Percentiles rank a stretch among this genome's conserved stretches.
Conservation (phyloP, 2,329 filamentous ascomycete genomes). For the Xylariales sp. region DNA sequence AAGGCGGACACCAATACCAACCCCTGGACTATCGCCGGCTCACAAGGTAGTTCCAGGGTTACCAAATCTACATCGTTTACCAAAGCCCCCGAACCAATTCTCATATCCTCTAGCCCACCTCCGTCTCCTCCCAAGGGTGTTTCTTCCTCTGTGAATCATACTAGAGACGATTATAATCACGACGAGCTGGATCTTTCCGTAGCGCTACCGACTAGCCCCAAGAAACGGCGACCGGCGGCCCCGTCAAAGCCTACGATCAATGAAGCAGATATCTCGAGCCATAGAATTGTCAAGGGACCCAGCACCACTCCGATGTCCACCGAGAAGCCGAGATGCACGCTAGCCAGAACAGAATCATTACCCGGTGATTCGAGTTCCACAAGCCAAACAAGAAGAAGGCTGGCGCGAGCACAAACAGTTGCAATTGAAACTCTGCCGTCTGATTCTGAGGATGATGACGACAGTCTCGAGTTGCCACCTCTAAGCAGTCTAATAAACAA, state of each 20-base stretch:
- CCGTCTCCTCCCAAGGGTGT: slow-evolving; percentile 48
- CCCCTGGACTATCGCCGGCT: slow-evolving; percentile 57
- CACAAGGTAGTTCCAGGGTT: slow-evolving; percentile 57
- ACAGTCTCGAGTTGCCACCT: slow-evolving; percentile 43
- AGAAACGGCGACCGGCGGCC: slow-evolving; percentile 37
- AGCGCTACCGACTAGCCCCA: slow-evolving; percentile 30
- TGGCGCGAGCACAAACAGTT: slow-evolving; percentile 43
- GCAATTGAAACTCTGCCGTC: slow-evolving; percentile 33
- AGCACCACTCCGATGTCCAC: slow-evolving; percentile 38
- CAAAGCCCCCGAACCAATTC: slow-evolving; percentile 53
- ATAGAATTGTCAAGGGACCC: slow-evolving; percentile 15
- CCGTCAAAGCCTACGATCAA: slow-evolving; percentile 27
- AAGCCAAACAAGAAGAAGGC: slow-evolving; percentile 24
- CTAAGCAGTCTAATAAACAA: slow-evolving; percentile 38
- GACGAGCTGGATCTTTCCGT: slow-evolving; percentile 10
- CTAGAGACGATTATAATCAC: neutral
- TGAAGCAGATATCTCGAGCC: slow-evolving; percentile 9
- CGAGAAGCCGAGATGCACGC: slow-evolving; percentile 42
- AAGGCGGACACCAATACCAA: slow-evolving; percentile 47
- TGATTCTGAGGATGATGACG: slow-evolving; percentile 41
- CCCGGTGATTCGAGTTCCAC: slow-evolving; percentile 35
- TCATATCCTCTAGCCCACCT: slow-evolving; percentile 59
- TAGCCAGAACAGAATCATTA: slow-evolving; percentile 48
- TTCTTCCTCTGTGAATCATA: slow-evolving; percentile 40
- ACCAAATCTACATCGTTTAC: slow-evolving; percentile 37